A percentile compares a stretch with the other conserved stretches of the same genome.
Conservation (phyloP, 768 basidiomycete genomes). For the Trichaptum fuscoviolaceum region DNA sequence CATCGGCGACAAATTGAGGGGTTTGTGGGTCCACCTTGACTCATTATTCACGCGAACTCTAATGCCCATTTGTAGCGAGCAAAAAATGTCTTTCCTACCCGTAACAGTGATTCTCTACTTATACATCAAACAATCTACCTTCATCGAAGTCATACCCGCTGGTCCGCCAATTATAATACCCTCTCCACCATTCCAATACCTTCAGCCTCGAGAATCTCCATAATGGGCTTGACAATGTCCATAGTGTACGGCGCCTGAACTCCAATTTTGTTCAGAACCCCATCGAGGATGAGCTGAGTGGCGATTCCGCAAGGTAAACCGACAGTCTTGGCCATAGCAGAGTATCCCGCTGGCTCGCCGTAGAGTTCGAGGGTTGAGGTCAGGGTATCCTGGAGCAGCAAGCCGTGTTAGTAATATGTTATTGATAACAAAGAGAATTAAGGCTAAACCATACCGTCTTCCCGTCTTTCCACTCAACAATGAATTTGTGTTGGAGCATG, state of each 20-base stretch:
- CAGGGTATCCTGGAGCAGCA: conserved; percentile 55
- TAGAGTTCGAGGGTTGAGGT: conserved; percentile 92
- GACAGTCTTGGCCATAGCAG: conserved; percentile 89
- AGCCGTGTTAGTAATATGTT: conserved; percentile 8
- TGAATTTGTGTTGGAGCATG: conserved; percentile 97
- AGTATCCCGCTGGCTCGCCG: conserved; percentile 71
- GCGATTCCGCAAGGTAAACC: conserved; percentile 95
- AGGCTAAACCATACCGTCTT: conserved; percentile 40
- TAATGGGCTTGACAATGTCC: conserved; percentile 75
- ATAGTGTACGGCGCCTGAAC: conserved; percentile 84
- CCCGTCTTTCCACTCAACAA: conserved; percentile 86
- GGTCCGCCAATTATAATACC: conserved; percentile 41
- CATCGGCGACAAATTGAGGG: not conserved
- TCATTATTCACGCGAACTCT: not conserved
- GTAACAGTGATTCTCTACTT: not conserved
- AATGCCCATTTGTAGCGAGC: not conserved
- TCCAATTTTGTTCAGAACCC: conserved; percentile 70
- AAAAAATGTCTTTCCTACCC: not conserved
- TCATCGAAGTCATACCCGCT: not conserved
- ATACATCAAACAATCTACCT: not conserved
- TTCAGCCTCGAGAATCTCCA: conserved; percentile 62
- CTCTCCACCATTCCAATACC: conserved; percentile 71
- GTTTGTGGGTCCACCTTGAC: not conserved
- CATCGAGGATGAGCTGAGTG: conserved; percentile 86
- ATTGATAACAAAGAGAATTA: not conserved